Conservation (phyloP, 1,284 basidiomycete species). For the Trametes hirsuta region DNA sequence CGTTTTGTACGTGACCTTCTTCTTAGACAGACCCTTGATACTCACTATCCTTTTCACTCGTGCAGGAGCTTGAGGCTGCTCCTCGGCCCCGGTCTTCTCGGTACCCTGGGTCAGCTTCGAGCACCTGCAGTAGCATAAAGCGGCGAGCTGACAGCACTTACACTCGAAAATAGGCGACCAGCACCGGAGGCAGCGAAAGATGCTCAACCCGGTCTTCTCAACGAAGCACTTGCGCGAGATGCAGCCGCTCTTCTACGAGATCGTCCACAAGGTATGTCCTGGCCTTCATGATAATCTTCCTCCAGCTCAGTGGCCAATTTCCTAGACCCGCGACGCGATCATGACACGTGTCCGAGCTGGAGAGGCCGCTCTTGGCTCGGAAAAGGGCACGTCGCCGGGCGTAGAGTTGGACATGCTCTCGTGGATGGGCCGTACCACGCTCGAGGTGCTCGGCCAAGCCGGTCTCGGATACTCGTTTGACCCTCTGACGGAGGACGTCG, state of each 20-base stretch:
- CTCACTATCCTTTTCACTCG: neutral
- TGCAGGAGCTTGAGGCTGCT: conserved; percentile 10
- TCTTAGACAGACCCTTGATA: too few species aligned
- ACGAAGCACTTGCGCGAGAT: conserved; percentile 24
- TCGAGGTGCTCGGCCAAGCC: conserved; percentile 26
- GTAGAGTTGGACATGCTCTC: conserved; percentile 25
- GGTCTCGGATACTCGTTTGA: conserved; percentile 27
- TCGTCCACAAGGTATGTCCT: conserved; percentile 16
- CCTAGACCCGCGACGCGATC: conserved; percentile 24
- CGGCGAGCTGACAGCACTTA: too few species aligned
- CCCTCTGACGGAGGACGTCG: conserved; percentile 20
- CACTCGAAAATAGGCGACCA: conserved; percentile 23
- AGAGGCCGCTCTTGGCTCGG: too few species aligned
- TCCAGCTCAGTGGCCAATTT: neutral
- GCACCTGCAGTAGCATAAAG: neutral
- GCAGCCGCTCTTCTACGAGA: conserved; percentile 19
- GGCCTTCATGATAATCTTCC: neutral
- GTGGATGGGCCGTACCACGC: conserved; percentile 26
- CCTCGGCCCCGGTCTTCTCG: conserved; percentile 24
- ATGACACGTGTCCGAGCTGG: conserved; percentile 7
- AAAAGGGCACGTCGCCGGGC: neutral
- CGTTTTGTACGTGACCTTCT: conserved; percentile 1
- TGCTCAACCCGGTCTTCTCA: conserved; percentile 27
- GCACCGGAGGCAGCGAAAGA: conserved; percentile 26
- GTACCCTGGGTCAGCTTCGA: conserved; percentile 11